phyloP scores from a whole-genome alignment of 1,139 yeast genomes.

The Diutina ranongensis region DNA sequence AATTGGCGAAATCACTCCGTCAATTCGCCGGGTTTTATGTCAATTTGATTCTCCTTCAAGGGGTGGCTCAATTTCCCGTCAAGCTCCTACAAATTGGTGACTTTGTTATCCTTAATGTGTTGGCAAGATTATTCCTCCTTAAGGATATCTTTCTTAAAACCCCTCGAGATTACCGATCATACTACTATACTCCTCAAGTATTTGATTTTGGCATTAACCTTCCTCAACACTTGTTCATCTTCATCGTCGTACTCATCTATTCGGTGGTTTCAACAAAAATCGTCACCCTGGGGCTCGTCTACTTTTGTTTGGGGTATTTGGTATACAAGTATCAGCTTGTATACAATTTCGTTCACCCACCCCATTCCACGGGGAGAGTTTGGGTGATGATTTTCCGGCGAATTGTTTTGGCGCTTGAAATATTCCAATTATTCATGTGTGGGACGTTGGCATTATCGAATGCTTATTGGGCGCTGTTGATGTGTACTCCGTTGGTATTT shows the following conservation, averaged over 20 bases:
- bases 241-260: conserved; percentile 50
- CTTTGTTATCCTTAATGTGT: conserved; percentile 31
- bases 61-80: conserved; percentile 76
- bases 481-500: conserved; percentile 65
- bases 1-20: conserved; percentile 60
- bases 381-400: conserved; percentile 59
- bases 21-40: conserved; percentile 69
- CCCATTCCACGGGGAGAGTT: conserved; percentile 59
- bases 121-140: conserved; percentile 46
- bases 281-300: conserved; percentile 51
- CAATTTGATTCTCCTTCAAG: conserved; percentile 72
- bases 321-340: conserved; percentile 56
- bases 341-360: conserved; percentile 59
- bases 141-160: conserved; percentile 35
- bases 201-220: conserved; percentile 55
- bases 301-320: conserved; percentile 49
- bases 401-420: conserved; percentile 43
- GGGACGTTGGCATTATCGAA: conserved; percentile 58
- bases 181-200: conserved; percentile 47
- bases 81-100: conserved; percentile 63
- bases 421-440: conserved; percentile 56
- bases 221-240: conserved; percentile 54
- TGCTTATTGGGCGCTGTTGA: conserved; percentile 19
- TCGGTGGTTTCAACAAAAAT: conserved; percentile 57
- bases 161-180: conserved; percentile 40